phyloP scores from a whole-genome alignment of 2,329 filamentous ascomycete genomes.

The Alternaria brassicicola region DNA sequence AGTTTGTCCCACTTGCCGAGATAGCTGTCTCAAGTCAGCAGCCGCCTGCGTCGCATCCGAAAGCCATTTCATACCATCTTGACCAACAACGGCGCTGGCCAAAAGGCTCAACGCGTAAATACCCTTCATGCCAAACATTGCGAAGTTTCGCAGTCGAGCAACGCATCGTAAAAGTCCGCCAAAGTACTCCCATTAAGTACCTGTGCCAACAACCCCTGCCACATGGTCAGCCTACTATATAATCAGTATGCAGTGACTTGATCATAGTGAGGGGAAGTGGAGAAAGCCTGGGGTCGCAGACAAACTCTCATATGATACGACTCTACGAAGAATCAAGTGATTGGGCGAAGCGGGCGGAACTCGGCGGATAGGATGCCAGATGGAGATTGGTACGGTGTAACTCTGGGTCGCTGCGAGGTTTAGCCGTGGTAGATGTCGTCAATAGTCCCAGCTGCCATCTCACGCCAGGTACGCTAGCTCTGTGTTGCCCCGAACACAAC shows the following conservation, averaged over 20 bases:
- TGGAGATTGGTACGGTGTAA: not conserved
- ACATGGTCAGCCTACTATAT: conserved; percentile 11
- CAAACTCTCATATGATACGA: conserved; percentile 4
- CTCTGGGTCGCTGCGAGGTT: not conserved
- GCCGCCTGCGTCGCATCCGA: not conserved
- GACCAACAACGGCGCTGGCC: conserved; percentile 19
- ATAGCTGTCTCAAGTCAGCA: conserved; percentile 52
- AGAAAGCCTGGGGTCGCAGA: conserved; percentile 17
- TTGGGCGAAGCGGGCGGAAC: conserved; percentile 4
- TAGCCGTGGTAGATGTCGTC: conserved; percentile 6
- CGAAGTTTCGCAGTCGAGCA: not conserved
- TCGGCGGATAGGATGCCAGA: conserved; percentile 1
- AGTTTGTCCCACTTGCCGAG: conserved; percentile 61
- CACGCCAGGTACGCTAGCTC: not conserved
- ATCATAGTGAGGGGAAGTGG: conserved; percentile 26
- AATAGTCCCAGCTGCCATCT: not conserved
- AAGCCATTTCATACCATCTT: conserved; percentile 20
- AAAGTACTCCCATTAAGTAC: conserved; percentile 13
- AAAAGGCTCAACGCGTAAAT: conserved; percentile 19
- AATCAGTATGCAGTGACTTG: not conserved
- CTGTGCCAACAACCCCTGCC: conserved; percentile 5
- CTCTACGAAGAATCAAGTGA: conserved; percentile 13
- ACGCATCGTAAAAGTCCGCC: conserved; percentile 1
- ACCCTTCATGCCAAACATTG: conserved; percentile 12
- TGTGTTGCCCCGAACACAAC: not conserved